These are phyloP conservation scores for Inonotus hispidus DNA, from an alignment of 1,284 basidiomycete species.

Conservation along the genomic window DNA sequence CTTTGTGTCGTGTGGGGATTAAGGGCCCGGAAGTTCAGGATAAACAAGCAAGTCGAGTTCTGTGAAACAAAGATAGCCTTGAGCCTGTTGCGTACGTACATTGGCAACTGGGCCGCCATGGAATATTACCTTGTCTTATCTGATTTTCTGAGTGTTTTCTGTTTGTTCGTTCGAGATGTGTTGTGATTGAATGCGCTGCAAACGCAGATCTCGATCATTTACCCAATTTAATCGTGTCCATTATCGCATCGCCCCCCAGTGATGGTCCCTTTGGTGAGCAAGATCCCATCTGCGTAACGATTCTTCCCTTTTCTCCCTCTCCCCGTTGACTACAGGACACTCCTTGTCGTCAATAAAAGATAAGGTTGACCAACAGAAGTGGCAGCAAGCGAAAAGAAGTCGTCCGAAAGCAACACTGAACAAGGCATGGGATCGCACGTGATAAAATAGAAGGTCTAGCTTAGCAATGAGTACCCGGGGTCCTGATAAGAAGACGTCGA, in stretches of 20 bases:
- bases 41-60: background rate
- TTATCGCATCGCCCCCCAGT: slow-evolving; percentile 2
- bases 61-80: background rate
- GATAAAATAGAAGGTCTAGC: background rate
- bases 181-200: slow-evolving; percentile 7
- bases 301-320: background rate
- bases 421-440: background rate
- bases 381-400: background rate
- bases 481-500: background rate
- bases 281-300: slow-evolving; percentile 3
- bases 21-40: background rate
- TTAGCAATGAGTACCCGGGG: background rate
- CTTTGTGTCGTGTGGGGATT: background rate
- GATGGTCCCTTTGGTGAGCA: background rate
- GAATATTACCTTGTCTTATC: too few relatives aligned
- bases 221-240: background rate
- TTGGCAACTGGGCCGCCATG: background rate
- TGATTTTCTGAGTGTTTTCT: background rate
- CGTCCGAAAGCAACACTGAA: too few relatives aligned
- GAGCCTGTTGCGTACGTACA: background rate
- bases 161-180: background rate
- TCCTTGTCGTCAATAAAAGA: background rate
- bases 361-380: background rate
- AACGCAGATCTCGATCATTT: background rate
- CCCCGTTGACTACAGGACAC: background rate